Percentiles rank a stretch among this genome's conserved stretches.
phyloP scores from a whole-genome alignment of 768 basidiomycete genomes.

The Coprinopsis cinerea region DNA sequence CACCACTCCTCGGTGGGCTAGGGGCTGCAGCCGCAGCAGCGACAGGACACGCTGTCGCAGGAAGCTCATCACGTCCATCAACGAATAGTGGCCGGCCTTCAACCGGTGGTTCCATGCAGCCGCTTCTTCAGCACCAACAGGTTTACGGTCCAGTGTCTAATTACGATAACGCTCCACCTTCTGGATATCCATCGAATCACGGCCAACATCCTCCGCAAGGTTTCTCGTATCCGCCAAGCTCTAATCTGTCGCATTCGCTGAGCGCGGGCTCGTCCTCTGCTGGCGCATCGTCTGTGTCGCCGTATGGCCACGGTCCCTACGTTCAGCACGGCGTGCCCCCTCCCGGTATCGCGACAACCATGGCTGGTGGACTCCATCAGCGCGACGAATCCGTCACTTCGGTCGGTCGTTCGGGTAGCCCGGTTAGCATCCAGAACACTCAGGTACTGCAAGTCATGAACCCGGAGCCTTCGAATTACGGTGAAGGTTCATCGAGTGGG shows the following conservation, averaged over 20 bases:
- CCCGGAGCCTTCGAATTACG: slow-evolving; percentile 17
- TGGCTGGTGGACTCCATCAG: not conserved
- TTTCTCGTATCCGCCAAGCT: not conserved
- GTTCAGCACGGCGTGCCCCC: not conserved
- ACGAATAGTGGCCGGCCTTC: slow-evolving; percentile 2
- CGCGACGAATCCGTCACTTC: not conserved
- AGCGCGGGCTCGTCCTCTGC: not conserved
- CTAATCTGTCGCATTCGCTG: not conserved
- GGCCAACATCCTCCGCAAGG: slow-evolving; percentile 1
- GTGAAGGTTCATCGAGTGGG: slow-evolving; percentile 17
- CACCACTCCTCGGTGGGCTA: not conserved
- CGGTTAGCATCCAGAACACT: slow-evolving; percentile 35
- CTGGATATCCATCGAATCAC: not conserved
- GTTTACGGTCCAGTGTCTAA: not conserved
- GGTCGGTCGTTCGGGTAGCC: slow-evolving; percentile 31
- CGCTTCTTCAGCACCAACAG: not conserved
- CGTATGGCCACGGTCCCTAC: not conserved
- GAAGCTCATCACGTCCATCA: not conserved
- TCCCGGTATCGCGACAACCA: not conserved
- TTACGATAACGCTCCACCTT: not conserved
- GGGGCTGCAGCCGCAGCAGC: not conserved
- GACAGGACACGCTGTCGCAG: not conserved
- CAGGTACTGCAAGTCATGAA: slow-evolving; percentile 38
- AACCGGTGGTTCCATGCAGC: not conserved
- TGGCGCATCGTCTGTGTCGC: not conserved